phyloP scores from a whole-genome alignment of 2,329 filamentous ascomycete genomes.

The Tothia fuscella region DNA sequence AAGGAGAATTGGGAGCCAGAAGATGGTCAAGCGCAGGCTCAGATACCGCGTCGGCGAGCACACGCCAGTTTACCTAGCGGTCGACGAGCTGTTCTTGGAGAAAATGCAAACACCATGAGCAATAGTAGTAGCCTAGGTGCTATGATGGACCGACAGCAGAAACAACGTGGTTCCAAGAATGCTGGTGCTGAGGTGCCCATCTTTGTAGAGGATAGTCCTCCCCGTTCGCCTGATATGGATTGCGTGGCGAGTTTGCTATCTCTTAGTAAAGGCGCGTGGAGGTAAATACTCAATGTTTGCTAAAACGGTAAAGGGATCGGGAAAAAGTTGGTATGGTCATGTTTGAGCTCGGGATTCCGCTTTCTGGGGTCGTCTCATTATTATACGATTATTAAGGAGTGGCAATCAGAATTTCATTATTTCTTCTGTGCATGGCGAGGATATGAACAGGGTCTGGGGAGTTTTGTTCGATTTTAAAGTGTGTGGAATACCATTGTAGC shows the following conservation, averaged over 20 bases:
- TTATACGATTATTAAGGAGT: too few relatives aligned
- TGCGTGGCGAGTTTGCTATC: slow-evolving; percentile 82
- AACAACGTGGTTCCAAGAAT: slow-evolving; percentile 36
- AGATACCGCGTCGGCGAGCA: slow-evolving; percentile 12
- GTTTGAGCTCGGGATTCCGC: too few relatives aligned
- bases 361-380: too few relatives aligned
- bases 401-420: too few relatives aligned
- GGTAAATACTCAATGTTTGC: too few relatives aligned
- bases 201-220: slow-evolving; percentile 42
- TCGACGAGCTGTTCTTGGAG: slow-evolving; percentile 33
- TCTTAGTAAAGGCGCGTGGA: slow-evolving; percentile 86
- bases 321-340: too few relatives aligned
- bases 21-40: slow-evolving; percentile 19
- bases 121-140: slow-evolving; percentile 25
- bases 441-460: too few relatives aligned
- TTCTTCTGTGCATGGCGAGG: too few relatives aligned
- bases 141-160: slow-evolving; percentile 19
- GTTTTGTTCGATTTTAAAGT: too few relatives aligned
- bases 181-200: slow-evolving; percentile 43
- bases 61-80: neutral
- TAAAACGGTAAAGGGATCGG: too few relatives aligned
- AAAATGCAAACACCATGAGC: slow-evolving; percentile 31
- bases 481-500: too few relatives aligned
- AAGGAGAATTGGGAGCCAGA: slow-evolving; percentile 80
- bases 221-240: slow-evolving; percentile 68